Evolutionary conservation across 2,329 filamentous ascomycete genomes (phyloP), one percentile per base, ranked within the genome.

Genomic region (Diplodia intermedia): DNA sequence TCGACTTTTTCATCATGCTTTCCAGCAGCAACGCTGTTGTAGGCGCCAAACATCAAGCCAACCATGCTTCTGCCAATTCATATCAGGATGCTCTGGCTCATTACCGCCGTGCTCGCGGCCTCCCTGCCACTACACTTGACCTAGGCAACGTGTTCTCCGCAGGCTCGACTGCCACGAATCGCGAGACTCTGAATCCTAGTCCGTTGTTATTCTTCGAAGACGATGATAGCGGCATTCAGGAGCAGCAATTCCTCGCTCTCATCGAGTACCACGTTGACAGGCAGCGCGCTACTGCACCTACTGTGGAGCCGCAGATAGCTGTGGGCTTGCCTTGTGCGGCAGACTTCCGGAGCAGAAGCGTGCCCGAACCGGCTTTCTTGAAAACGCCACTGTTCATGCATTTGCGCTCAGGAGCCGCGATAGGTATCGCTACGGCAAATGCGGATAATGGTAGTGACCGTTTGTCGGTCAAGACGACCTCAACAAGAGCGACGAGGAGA

Each of bases 1-100:
- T 76, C 2, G 75, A 76, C 68, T 76, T 76, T 69, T 76, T 77
- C 70, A 43, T 71, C 61, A 73, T 76, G 70, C 69, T 69, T 7
- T 71, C 61, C 12, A 72, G 72, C 15, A 61, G 71, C 18, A 61
- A 43, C 4, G 57, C 71, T 12, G 61, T 73, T 18, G 2, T 71
- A 11, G 73, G 62, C 5, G 18, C 69, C 20, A 49, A 69, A 1
- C 70, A 72, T 8, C 72, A 75, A 60, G 72, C 9, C 15, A 70
- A 73, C 9, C 75, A 78, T 66, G 76, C 71, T 7, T 68, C 75
- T 23, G 73, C 69, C 11, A 75, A 75, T 56, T 69, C 76, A 1
- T 78, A 75, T 62, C 72, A 77, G n/a, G 76, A 78, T 54, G 63
- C 69, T 2, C 61, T 77, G 4, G 74, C 76, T 5, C 70, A 70